Base-by-base conservation (phyloP, 805 yeast genomes). In the Candida schatavii region DNA sequence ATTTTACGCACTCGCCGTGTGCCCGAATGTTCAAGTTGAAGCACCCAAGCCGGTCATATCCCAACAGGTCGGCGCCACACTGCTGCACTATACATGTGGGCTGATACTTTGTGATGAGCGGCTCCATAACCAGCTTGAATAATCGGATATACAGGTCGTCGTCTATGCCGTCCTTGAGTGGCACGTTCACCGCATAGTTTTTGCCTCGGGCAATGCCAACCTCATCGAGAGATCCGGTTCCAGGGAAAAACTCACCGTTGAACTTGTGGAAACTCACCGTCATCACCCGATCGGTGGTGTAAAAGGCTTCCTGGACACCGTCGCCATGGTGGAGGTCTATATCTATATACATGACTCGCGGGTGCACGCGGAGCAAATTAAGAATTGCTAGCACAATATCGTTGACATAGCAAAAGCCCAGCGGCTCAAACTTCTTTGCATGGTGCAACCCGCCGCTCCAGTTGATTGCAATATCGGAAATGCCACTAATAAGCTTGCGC, bases 361-460 rank as follows among this genome's bases (percentile, higher is more conserved):
- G 93, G 64, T 90, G 96, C 49, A 87, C 88, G 40, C 97, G 70
- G 46, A 91, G 70, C 32, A 91, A 72, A 59, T 91, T 88, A 47
- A 91, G 70, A 33, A 90, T 88, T 37, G 95, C 88, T 36, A 91
- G 70, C 1, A 89, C 98, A 48, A 91, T 91, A 67, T 91, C 98
- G 65, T 91, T 91, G 35, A 89, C 83, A 56, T 91, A 91, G 68
- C 98, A 91, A 61, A 91, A 91, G 23, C 98, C 98, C 44, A 89
- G 80, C 5, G 98, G 97, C 62, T 89, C 97, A 35, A 81, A 77
- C 65, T 91, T 91, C 57, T 91, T 91, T 4, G 98, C 98, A 66
- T 91, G 98, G 63, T 91, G 98, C 37, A 91, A 72, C 2, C 98
- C 98, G 30, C 98, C 98, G 10, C 95, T 86, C 87, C 95, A 91